Evolutionary conservation across 306 rosid species (phyloP).

Genomic region (Prunus campanulata): DNA sequence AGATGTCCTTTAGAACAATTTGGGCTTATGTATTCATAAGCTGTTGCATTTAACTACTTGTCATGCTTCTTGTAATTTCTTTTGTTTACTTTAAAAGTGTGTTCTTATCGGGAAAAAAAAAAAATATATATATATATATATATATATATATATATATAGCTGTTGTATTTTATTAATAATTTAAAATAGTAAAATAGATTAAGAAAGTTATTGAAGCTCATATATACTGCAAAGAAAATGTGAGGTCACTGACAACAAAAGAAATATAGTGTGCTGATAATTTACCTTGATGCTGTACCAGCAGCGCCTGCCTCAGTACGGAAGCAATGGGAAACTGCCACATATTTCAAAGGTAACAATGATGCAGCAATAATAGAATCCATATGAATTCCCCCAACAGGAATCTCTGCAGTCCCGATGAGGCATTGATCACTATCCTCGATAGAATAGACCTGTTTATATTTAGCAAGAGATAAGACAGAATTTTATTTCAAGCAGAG

Average conservation of each 20-base stretch:
- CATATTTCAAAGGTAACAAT: conserved; percentile 78
- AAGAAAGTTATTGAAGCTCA: background rate
- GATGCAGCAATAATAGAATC: conserved; percentile 84
- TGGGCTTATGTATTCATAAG: background rate
- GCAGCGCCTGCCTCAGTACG: conserved; percentile 99
- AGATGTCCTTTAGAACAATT: background rate
- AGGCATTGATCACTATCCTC: conserved; percentile 92
- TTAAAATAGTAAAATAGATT: too few relatives aligned
- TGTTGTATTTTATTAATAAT: background rate
- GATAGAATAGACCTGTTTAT: conserved; percentile 81
- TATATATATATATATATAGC: too few relatives aligned
- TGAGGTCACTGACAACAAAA: background rate
- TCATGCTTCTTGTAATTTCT: background rate
- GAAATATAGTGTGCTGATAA: background rate
- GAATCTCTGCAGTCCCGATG: conserved; percentile 98
- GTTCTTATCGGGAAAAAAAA: background rate
- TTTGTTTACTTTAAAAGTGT: background rate
- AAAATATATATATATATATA: too few relatives aligned
- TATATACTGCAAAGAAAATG: background rate
- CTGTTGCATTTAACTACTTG: background rate
- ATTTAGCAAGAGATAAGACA: conserved; percentile 17
- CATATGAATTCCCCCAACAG: conserved; percentile 97
- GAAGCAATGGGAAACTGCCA: conserved; percentile 89
- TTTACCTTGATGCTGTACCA: conserved; percentile 81
- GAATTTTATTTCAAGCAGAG: background rate